Conservation (phyloP, 805 yeast genomes). For the Ogataea minuta region DNA sequence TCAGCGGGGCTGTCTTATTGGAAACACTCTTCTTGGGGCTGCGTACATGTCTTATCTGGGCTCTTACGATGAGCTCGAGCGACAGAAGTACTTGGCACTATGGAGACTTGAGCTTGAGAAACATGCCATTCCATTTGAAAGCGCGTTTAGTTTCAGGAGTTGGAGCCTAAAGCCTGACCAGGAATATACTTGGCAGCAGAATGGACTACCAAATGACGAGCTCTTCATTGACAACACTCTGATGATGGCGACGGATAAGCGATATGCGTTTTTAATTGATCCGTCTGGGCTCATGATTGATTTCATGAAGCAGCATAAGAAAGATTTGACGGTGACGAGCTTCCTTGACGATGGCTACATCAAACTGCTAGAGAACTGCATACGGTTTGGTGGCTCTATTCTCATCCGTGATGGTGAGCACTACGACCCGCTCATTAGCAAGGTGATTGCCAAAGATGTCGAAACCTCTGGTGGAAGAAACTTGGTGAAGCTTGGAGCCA, state of each 20-base stretch:
- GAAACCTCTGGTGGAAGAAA: constrained; percentile 67
- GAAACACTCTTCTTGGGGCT: constrained; percentile 64
- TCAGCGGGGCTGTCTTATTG: constrained; percentile 49
- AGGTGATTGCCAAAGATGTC: constrained; percentile 60
- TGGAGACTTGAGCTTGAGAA: constrained; percentile 32
- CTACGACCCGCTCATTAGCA: constrained; percentile 70
- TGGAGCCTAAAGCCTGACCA: constrained; percentile 42
- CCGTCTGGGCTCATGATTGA: constrained; percentile 54
- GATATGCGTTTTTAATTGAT: constrained; percentile 66
- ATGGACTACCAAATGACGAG: constrained; percentile 58
- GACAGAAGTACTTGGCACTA: constrained; percentile 18
- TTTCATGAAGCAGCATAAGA: constrained; percentile 38
- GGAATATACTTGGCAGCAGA: constrained; percentile 47
- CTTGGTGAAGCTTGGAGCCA: constrained; percentile 57
- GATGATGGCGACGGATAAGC: constrained; percentile 36
- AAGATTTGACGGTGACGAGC: constrained; percentile 55
- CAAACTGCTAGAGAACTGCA: constrained; percentile 71
- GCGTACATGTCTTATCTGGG: constrained; percentile 65
- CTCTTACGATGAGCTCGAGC: constrained; percentile 37
- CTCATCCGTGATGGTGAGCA: constrained; percentile 77
- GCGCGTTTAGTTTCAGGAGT: constrained; percentile 33
- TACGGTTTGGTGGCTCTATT: constrained; percentile 78
- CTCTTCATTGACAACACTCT: constrained; percentile 62
- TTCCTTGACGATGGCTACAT: constrained; percentile 66
- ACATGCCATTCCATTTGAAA: constrained; percentile 40